Evolutionary conservation across 768 basidiomycete species (phyloP).

Genomic region (Amanita molliuscula): DNA sequence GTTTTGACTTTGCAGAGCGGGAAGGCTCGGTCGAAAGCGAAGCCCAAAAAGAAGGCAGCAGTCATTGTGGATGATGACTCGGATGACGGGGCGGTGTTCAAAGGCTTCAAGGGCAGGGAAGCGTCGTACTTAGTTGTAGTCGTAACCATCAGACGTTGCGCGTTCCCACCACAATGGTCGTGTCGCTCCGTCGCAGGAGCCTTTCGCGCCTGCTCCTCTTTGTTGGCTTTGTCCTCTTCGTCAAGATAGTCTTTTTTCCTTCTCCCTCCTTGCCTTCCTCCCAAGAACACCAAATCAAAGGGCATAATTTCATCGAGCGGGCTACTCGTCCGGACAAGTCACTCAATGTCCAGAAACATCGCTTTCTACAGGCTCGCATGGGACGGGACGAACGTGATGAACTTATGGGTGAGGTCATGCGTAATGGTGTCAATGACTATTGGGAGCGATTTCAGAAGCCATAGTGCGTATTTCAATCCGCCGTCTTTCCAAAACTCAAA

Average conservation of each 20-base stretch:
- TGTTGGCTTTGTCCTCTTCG: conserved; percentile 21
- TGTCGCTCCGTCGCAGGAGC: conserved; percentile 38
- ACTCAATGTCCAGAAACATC: conserved; percentile 81
- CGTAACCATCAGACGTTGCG: neutral
- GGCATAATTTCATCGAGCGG: conserved; percentile 45
- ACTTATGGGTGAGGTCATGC: conserved; percentile 64
- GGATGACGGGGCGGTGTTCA: conserved; percentile 63
- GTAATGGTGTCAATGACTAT: conserved; percentile 74
- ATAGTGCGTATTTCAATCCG: conserved; percentile 36
- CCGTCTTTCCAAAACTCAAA: too few relatives aligned
- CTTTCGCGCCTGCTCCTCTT: conserved; percentile 31
- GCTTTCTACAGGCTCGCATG: conserved; percentile 80
- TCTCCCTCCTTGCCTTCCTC: conserved; percentile 18
- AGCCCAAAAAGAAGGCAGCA: conserved; percentile 21
- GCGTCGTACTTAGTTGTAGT: conserved; percentile 7
- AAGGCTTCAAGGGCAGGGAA: conserved; percentile 40
- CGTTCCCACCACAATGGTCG: conserved; percentile 20
- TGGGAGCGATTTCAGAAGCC: conserved; percentile 92
- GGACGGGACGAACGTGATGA: conserved; percentile 82
- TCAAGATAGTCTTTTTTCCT: conserved; percentile 29
- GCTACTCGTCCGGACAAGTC: conserved; percentile 57
- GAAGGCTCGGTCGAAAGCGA: conserved; percentile 17
- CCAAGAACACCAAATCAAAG: conserved; percentile 29
- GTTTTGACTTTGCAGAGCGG: too few relatives aligned
- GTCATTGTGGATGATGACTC: conserved; percentile 55